phyloP scores from a whole-genome alignment of 1,139 yeast genomes.

The Blastobotrys proliferans region DNA sequence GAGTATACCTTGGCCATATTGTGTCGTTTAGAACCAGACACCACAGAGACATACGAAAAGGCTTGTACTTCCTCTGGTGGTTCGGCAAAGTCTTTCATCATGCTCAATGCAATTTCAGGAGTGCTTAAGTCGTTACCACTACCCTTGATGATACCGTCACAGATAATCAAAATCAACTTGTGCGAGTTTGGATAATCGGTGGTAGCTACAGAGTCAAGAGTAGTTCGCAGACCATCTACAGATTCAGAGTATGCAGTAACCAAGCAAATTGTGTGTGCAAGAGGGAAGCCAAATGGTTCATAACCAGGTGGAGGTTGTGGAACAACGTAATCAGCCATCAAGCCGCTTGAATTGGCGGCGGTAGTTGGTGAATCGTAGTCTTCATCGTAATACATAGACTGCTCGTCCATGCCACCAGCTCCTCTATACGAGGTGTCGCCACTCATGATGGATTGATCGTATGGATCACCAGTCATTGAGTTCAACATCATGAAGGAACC shows the following conservation, averaged over 20 bases:
- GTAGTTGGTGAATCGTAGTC: constrained; percentile 15
- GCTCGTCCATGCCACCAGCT: constrained; percentile 20
- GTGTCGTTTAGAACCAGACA: constrained; percentile 30
- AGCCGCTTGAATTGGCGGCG: constrained; percentile 13
- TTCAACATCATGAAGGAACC: constrained; percentile 26
- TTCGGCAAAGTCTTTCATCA: constrained; percentile 58
- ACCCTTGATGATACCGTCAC: constrained; percentile 94
- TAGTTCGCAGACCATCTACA: constrained; percentile 75
- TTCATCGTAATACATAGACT: constrained; percentile 17
- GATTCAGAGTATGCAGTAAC: constrained; percentile 97
- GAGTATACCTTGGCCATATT: constrained; percentile 33
- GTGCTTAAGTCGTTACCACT: constrained; percentile 50
- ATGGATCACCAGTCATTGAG: constrained; percentile 16
- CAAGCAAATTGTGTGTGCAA: constrained; percentile 76
- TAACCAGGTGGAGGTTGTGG: constrained; percentile 90
- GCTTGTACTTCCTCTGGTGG: constrained; percentile 27
- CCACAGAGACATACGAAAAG: constrained; percentile 32
- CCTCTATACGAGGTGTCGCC: constrained; percentile 30
- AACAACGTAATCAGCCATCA: constrained; percentile 62
- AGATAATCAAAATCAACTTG: constrained; percentile 73
- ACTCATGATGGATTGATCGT: constrained; percentile 23
- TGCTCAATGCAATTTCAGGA: constrained; percentile 32
- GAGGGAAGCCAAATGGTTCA: constrained; percentile 84
- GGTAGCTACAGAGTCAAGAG: constrained; percentile 85
- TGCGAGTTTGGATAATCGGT: constrained; percentile 95